Conservation (phyloP, 2,329 filamentous ascomycete species). For the Clonostachys rosea region DNA sequence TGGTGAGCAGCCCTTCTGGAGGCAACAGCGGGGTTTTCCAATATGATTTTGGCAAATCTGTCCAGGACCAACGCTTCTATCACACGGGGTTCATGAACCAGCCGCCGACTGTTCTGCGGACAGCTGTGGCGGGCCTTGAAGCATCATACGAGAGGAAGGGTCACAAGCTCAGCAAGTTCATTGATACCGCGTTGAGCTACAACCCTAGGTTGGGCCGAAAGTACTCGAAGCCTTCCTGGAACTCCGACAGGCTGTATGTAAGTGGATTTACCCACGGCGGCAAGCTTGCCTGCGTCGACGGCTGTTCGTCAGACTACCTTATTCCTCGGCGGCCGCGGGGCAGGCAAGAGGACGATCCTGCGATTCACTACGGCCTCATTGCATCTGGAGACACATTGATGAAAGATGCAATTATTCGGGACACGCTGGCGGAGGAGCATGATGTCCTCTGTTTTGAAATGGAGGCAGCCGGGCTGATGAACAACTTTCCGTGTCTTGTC, state of each 20-base stretch:
- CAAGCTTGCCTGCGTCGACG: not conserved
- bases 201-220: not conserved
- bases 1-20: slow-evolving; percentile 12
- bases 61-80: slow-evolving; percentile 4
- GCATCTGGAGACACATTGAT: slow-evolving; percentile 8
- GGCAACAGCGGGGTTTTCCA: slow-evolving; percentile 2
- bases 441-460: slow-evolving; percentile 10
- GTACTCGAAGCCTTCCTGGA: not conserved
- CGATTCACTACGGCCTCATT: slow-evolving; percentile 11
- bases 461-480: slow-evolving; percentile 7
- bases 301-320: not conserved
- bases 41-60: slow-evolving; percentile 7
- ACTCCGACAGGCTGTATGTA: not conserved
- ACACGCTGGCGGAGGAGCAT: slow-evolving; percentile 11
- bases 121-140: not conserved
- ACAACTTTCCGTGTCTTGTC: slow-evolving; percentile 17
- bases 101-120: not conserved
- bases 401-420: slow-evolving; percentile 10
- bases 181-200: not conserved
- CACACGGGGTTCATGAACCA: not conserved
- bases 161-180: not conserved
- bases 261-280: not conserved
- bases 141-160: not conserved
- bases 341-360: not conserved
- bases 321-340: not conserved